Conservation (phyloP, 106 monocot genomes). For the Dioscorea zingiberensis region DNA sequence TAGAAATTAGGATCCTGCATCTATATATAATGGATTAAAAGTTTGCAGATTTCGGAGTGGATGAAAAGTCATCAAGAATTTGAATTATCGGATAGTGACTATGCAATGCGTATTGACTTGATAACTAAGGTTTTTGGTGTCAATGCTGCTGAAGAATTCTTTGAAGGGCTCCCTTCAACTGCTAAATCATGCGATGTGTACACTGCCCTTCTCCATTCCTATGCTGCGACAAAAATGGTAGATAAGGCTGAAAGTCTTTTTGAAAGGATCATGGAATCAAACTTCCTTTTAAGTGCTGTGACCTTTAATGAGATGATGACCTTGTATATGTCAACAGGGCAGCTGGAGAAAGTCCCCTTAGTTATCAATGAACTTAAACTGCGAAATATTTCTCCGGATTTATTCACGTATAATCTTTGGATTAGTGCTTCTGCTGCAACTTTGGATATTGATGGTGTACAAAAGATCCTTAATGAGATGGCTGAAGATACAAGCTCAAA, state of each 20-base stretch:
- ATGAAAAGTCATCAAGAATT: slow-evolving; percentile 67
- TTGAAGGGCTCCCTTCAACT: slow-evolving; percentile 57
- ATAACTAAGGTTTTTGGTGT: slow-evolving; percentile 86
- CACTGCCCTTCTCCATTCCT: slow-evolving; percentile 81
- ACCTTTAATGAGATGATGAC: slow-evolving; percentile 96
- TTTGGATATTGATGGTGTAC: slow-evolving; percentile 54
- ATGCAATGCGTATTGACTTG: slow-evolving; percentile 73
- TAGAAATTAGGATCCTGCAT: too few species aligned
- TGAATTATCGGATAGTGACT: slow-evolving; percentile 61
- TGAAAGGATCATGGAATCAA: slow-evolving; percentile 53
- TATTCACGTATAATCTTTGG: slow-evolving; percentile 90
- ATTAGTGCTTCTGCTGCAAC: slow-evolving; percentile 69
- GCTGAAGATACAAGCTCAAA: slow-evolving; percentile 35
- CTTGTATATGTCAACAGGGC: slow-evolving; percentile 76
- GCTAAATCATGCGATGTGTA: slow-evolving; percentile 64
- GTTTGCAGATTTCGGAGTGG: slow-evolving; percentile 91
- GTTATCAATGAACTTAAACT: slow-evolving; percentile 65
- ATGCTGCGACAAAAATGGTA: slow-evolving; percentile 56
- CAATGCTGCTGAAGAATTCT: slow-evolving; percentile 89
- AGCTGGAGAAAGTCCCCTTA: slow-evolving; percentile 60
- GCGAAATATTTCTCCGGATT: slow-evolving; percentile 49
- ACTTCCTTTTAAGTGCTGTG: slow-evolving; percentile 24
- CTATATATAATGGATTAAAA: neutral
- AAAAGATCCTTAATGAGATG: slow-evolving; percentile 73
- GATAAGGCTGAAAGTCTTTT: slow-evolving; percentile 75